These are phyloP conservation scores for Macaranga tanarius DNA, from an alignment of 441 rosid genomes.

Conservation along the genomic window DNA sequence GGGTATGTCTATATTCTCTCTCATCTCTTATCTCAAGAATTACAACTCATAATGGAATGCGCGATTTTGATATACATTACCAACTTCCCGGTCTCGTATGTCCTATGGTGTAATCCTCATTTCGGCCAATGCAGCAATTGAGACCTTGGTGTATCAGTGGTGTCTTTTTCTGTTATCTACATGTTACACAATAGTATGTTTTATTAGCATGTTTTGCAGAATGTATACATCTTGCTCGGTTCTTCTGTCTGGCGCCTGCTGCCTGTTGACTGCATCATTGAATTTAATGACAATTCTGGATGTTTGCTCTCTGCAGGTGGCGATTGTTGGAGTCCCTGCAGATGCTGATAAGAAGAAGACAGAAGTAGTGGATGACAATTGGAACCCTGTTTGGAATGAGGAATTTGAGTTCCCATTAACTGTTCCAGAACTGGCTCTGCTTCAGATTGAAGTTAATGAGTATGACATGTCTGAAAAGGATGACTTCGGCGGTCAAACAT, in stretches of 20 bases:
- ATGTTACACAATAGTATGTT: neutral
- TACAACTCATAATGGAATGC: neutral
- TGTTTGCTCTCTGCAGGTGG: conserved; percentile 41
- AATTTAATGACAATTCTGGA: neutral
- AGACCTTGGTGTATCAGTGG: too few species aligned
- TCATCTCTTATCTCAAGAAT: neutral
- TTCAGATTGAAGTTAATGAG: conserved; percentile 74
- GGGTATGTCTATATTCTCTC: conserved; percentile 39
- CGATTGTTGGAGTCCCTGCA: conserved; percentile 71
- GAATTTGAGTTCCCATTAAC: conserved; percentile 71
- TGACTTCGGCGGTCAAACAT: conserved; percentile 82
- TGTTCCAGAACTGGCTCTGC: conserved; percentile 72
- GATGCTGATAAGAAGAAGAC: conserved; percentile 63
- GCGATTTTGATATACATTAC: neutral
- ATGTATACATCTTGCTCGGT: neutral
- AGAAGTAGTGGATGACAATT: conserved; percentile 47
- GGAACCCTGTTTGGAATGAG: conserved; percentile 72
- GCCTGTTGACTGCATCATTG: neutral
- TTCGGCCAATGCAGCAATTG: neutral
- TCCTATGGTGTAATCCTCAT: neutral
- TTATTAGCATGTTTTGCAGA: too few species aligned
- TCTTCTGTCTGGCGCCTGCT: neutral
- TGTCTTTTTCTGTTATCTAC: neutral
- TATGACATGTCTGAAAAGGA: conserved; percentile 70
- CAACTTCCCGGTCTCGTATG: neutral